Percentiles rank a stretch among this genome's conserved stretches.
These are phyloP conservation scores for Chenopodium album DNA, from an alignment of 148 eudicot genomes.

Conservation along the genomic window DNA sequence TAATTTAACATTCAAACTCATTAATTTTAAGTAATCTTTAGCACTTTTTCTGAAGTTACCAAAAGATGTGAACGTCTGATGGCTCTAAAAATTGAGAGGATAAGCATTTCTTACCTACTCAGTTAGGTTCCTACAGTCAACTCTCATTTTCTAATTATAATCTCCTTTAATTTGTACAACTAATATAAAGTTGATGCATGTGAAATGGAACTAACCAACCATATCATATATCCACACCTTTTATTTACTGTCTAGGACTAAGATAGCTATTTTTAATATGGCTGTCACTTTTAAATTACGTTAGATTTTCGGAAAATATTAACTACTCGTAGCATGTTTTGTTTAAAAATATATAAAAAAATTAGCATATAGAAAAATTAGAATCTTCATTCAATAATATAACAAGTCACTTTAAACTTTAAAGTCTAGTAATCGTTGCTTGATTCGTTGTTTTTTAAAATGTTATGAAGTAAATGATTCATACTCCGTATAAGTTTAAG, in stretches of 20 bases:
- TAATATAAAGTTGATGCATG: not conserved
- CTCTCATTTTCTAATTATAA: not conserved
- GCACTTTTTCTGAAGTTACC: not conserved
- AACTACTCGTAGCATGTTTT: too few species aligned
- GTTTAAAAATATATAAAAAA: too few species aligned
- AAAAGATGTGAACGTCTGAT: not conserved
- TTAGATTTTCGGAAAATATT: too few species aligned
- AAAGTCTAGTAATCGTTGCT: too few species aligned
- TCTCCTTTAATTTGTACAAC: not conserved
- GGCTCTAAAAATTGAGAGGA: not conserved
- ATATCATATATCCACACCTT: not conserved
- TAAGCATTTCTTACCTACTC: conserved; percentile 10
- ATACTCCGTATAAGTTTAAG: too few species aligned
- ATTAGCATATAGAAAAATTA: too few species aligned
- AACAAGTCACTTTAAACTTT: too few species aligned
- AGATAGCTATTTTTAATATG: not conserved
- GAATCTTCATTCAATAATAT: too few species aligned
- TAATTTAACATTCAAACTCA: not conserved
- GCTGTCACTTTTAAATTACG: not conserved
- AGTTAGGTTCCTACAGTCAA: not conserved
- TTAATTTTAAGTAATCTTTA: not conserved
- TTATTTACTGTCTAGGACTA: not conserved
- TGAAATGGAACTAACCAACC: not conserved
- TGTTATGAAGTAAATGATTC: too few species aligned
- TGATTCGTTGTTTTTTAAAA: too few species aligned